A percentile compares a stretch with the other conserved stretches of the same genome.
Evolutionary conservation across 371 early-diverging fungal genomes (phyloP).

Genomic region (Fennellomyces sp.): DNA sequence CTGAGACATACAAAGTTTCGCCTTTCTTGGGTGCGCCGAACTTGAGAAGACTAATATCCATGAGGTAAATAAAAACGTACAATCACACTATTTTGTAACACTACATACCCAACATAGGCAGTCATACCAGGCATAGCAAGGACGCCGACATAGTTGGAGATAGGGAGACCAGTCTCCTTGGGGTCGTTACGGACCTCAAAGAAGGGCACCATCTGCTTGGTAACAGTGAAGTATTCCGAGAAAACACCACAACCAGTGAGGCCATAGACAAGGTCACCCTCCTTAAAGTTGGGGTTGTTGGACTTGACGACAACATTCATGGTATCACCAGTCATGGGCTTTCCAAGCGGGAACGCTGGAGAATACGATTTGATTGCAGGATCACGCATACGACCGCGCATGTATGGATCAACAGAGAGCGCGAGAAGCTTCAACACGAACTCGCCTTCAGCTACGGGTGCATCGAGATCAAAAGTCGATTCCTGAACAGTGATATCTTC

Average conservation of each 20-base stretch:
- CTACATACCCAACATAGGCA: slow-evolving; percentile 41
- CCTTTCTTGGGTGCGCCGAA: slow-evolving; percentile 44
- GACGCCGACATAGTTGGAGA: slow-evolving; percentile 56
- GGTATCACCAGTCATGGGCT: slow-evolving; percentile 62
- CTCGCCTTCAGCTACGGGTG: slow-evolving; percentile 52
- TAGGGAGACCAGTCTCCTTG: slow-evolving; percentile 41
- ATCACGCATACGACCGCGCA: slow-evolving; percentile 72
- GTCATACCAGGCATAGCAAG: slow-evolving; percentile 62
- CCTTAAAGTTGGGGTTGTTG: slow-evolving; percentile 54
- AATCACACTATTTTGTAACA: too few relatives aligned
- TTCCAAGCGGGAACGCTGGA: slow-evolving; percentile 56
- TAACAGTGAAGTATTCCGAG: slow-evolving; percentile 50
- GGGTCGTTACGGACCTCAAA: slow-evolving; percentile 40
- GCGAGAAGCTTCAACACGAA: slow-evolving; percentile 55
- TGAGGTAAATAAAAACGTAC: background rate
- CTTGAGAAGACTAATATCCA: slow-evolving; percentile 10
- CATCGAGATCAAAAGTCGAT: slow-evolving; percentile 42
- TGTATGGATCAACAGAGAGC: slow-evolving; percentile 49
- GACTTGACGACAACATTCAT: slow-evolving; percentile 68
- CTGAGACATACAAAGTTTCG: slow-evolving; percentile 56
- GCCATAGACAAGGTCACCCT: slow-evolving; percentile 66
- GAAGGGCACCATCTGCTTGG: slow-evolving; percentile 21
- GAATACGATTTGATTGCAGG: slow-evolving; percentile 46
- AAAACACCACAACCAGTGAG: slow-evolving; percentile 49
- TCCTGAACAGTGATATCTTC: slow-evolving; percentile 52